Base-by-base conservation (phyloP, 2,329 filamentous ascomycete species). In the Penicillium decumbens region DNA sequence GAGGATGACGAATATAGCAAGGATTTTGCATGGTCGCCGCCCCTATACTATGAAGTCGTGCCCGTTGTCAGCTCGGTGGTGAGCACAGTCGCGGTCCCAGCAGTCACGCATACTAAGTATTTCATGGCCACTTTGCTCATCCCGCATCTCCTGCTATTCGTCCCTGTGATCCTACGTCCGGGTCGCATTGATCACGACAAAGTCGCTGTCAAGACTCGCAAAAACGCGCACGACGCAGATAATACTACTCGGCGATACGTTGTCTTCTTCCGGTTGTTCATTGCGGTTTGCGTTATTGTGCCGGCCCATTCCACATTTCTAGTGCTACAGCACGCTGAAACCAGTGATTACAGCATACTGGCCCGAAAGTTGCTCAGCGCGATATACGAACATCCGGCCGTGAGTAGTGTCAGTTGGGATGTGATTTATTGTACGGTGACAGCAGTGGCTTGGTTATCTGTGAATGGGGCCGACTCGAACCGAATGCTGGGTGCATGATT, bases 381-480 rank as follows among this genome's bases (percentile, higher is more conserved):
- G 1, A 72, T 80, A 43, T 73, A 72, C 50, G 78, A 79, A 45
- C 80, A 85, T 60, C 81, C 82, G 0, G 77, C 76, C 20, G 76
- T 85, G 27, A 76, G 77, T 18, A 77, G 75, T 15, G 77, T 78
- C 0, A 79, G 77, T 5, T 77, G 77, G 65, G 83, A 86, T 63
- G 81, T 82, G 1, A 61, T 85, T 12, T 69, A 83, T 30, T 80
- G 77, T 20, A 71, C 72, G 20, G 20, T 39, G 20, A 23, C 20
- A 23, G 20, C 20, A 23, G 20, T 23, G 20, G 20, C 20, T 23
- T 23, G 20, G 20, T 23, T 23, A 23, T 23, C 3, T 23, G 20
- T 23, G 20, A 23, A 23, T 23, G 20, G 20, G 4, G 3, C 4
- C 4, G 20, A 23, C 20, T 23, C 20, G 20, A 23, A 23, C 20